These are phyloP conservation scores for Endothia cerciana DNA, from an alignment of 2,329 filamentous ascomycete species.

Conservation along the genomic window DNA sequence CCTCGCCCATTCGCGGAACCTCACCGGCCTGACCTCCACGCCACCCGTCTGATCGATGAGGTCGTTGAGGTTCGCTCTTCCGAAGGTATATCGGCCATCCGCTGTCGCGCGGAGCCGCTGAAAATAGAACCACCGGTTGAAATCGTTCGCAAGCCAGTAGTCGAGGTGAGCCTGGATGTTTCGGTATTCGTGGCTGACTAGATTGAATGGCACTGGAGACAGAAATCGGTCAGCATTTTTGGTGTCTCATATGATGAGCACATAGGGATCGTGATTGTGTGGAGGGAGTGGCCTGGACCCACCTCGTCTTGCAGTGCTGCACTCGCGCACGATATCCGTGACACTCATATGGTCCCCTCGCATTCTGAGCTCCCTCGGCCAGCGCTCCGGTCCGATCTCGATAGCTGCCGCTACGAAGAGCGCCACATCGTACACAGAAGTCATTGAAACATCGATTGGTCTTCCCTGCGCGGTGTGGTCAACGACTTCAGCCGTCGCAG, in stretches of 20 bases:
- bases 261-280: slow-evolving; percentile 26
- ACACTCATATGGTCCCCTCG: slow-evolving; percentile 68
- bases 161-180: slow-evolving; percentile 47
- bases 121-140: slow-evolving; percentile 55
- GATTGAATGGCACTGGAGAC: slow-evolving; percentile 44
- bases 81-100: slow-evolving; percentile 69
- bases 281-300: slow-evolving; percentile 32
- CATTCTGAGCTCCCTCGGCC: slow-evolving; percentile 73
- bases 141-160: slow-evolving; percentile 52
- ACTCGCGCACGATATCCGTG: slow-evolving; percentile 58
- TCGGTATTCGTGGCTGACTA: slow-evolving; percentile 43
- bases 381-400: slow-evolving; percentile 61
- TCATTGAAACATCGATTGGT: slow-evolving; percentile 65
- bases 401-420: slow-evolving; percentile 72
- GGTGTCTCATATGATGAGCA: background rate
- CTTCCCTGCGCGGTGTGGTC: slow-evolving; percentile 55
- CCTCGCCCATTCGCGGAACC: slow-evolving; percentile 59
- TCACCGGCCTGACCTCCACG: slow-evolving; percentile 51
- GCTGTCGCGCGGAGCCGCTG: slow-evolving; percentile 69
- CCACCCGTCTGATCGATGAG: slow-evolving; percentile 42
- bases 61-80: slow-evolving; percentile 62
- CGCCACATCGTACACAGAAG: slow-evolving; percentile 70
- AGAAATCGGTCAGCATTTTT: slow-evolving; percentile 29
- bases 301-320: slow-evolving; percentile 55
- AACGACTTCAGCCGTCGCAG: slow-evolving; percentile 62